These are phyloP conservation scores for Trametes coccinea DNA, from an alignment of 768 basidiomycete genomes.

Conservation along the genomic window DNA sequence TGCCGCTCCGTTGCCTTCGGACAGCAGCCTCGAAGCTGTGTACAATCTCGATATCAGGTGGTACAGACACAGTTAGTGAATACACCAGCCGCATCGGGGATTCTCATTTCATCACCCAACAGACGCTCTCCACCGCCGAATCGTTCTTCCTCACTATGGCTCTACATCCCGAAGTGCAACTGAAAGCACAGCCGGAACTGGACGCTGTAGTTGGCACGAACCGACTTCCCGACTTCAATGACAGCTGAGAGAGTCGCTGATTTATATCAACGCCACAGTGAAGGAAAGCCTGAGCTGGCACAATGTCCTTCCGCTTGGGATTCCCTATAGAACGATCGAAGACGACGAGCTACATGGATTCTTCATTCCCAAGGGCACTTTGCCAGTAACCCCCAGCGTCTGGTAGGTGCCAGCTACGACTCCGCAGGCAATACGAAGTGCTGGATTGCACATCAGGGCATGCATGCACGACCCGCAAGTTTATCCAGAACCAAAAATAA, in stretches of 20 bases:
- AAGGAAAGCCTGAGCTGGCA: constrained; percentile 20
- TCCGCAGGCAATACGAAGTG: background rate
- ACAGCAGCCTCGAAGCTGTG: background rate
- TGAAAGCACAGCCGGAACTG: constrained; percentile 13
- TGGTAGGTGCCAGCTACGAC: constrained; percentile 18
- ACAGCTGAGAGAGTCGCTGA: background rate
- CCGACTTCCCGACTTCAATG: constrained; percentile 15
- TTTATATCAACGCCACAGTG: constrained; percentile 12
- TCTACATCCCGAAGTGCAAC: constrained; percentile 28
- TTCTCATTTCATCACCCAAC: background rate
- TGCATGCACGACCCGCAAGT: constrained; percentile 86
- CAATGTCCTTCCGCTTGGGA: constrained; percentile 11
- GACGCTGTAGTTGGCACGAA: constrained; percentile 11
- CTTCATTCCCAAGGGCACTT: constrained; percentile 27
- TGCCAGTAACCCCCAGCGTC: constrained; percentile 23
- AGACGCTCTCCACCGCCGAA: constrained; percentile 27
- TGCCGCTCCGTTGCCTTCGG: constrained; percentile 16
- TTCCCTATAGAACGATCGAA: constrained; percentile 31
- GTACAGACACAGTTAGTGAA: no score
- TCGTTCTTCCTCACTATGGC: constrained; percentile 33
- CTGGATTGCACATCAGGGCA: constrained; percentile 6
- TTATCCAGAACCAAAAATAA: constrained; percentile 79
- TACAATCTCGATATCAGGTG: background rate
- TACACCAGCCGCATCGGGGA: constrained; percentile 3
- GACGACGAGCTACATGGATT: constrained; percentile 26